Conservation (phyloP, 495 filamentous ascomycete genomes). For the Neurospora sp. region DNA sequence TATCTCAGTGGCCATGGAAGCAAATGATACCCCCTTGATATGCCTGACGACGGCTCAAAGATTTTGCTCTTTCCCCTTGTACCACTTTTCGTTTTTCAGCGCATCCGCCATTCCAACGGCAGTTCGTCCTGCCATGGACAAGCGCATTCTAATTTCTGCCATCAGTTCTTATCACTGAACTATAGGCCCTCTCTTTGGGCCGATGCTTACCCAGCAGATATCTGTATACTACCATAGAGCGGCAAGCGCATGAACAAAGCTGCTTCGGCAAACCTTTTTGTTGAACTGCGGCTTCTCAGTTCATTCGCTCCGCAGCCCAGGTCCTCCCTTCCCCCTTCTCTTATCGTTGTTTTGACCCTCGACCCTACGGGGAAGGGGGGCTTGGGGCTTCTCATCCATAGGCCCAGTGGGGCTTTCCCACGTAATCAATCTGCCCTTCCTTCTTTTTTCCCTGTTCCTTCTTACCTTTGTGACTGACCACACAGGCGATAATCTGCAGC, state of each 20-base stretch:
- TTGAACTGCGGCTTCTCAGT: neutral
- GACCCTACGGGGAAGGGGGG: neutral
- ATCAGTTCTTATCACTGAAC: neutral
- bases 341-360: neutral
- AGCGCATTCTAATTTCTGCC: neutral
- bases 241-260: neutral
- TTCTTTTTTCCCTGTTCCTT: constrained; percentile 1
- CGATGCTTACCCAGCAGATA: constrained; percentile 1
- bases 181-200: neutral
- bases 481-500: neutral
- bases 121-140: neutral
- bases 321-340: neutral
- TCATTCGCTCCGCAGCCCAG: neutral
- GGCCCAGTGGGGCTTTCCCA: constrained; percentile 6
- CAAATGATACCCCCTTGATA: neutral
- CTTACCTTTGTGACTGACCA: constrained; percentile 6
- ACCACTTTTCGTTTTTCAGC: neutral
- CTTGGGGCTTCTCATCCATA: constrained; percentile 2
- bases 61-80: neutral
- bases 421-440: constrained; percentile 4
- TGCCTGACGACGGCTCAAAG: neutral
- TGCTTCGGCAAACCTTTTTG: neutral
- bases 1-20: neutral
- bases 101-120: neutral
- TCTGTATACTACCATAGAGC: constrained; percentile 5